Conservation (phyloP, 148 eudicot genomes). For the Vaccinium myrtillus region DNA sequence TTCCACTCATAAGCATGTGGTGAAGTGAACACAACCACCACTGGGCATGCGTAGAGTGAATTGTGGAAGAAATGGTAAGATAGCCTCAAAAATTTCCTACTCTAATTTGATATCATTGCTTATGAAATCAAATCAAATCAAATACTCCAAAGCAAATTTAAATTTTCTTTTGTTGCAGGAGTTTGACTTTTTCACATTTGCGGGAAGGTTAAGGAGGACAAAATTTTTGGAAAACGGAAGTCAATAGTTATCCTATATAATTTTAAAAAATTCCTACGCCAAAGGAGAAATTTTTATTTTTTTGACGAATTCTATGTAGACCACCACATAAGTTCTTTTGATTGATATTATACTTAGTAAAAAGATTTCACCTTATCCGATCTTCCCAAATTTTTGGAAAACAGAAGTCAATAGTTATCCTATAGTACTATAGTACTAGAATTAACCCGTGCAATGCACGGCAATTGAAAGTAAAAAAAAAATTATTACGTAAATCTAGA, state of each 20-base stretch:
- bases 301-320: background rate
- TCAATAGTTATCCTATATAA: too few species aligned
- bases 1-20: background rate
- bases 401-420: background rate
- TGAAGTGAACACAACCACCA: background rate
- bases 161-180: background rate
- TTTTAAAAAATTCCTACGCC: background rate
- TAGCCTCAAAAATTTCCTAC: background rate
- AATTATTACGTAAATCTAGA: too few species aligned
- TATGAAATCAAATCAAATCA: background rate
- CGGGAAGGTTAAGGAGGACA: background rate
- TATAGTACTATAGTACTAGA: too few species aligned
- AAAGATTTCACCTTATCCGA: background rate
- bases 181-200: background rate
- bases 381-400: background rate
- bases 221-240: too few species aligned
- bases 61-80: background rate
- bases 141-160: background rate
- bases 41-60: background rate
- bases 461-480: too few species aligned
- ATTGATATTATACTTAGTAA: background rate
- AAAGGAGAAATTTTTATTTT: background rate
- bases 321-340: background rate
- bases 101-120: background rate
- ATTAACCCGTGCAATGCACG: too few species aligned